Base-by-base conservation (phyloP, 495 filamentous ascomycete species). In the Podospora sp. region DNA sequence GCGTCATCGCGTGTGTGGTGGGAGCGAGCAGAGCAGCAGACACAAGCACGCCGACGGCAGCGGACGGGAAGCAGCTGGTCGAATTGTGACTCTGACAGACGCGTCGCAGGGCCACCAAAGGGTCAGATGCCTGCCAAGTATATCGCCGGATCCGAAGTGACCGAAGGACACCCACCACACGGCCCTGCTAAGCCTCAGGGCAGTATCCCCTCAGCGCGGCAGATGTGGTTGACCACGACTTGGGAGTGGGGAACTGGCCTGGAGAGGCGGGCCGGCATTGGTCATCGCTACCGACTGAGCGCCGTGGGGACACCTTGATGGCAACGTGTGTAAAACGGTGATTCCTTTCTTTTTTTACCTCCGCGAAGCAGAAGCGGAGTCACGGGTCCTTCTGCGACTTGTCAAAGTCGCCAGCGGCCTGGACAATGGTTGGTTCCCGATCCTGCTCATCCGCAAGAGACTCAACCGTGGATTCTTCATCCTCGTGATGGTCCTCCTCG, bases 401-500 rank as follows among this genome's bases (percentile, higher is more conserved):
- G 40, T 46, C 12, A 6, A 46, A 18, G 40, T 46, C 40, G 16
- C 11, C 9, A 46, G 14, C 16, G 40, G 40, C 16, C 11, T 18
- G 5, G 40, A 14, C 14, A 11, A 14, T 18, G 40, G 40, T 46
- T 18, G 40, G 12, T 18, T 46, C 40, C 40, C 40, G 40, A 46
- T 46, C 40, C 40, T 46, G 40, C 40, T 46, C 40, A 46, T 46
- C 40, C 40, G 40, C 16, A 12, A 46, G 40, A 18, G 40, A 46
- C 40, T 46, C 40, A 46, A 46, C 29, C 26, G 74, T 66, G n/a
- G 66, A 50, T 56, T 67, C 71, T 29, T 65, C 71, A 25, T 72
- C 71, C 9, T 77, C 77, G 14, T 65, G 65, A 24, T 57, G n/a
- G 18, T 9, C 69, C 1, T 79, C 76, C 20, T 77, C 76, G 8